Conservation (phyloP, 2,329 filamentous ascomycete genomes). For the Septoria petroselini region DNA sequence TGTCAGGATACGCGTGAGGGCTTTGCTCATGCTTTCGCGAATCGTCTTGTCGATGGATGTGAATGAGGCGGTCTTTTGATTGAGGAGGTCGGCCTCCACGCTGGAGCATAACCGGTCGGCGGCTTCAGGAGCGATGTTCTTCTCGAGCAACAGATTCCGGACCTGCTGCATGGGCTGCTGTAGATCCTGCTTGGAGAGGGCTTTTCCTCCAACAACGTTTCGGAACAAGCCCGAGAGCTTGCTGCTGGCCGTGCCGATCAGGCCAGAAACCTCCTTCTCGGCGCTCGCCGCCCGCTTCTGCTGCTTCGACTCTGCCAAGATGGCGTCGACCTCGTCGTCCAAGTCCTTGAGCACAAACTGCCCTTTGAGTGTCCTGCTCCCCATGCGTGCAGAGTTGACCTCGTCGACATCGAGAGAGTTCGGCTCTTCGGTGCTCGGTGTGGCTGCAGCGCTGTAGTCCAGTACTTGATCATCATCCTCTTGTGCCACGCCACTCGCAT, state of each 20-base stretch:
- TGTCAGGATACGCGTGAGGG: slow-evolving; percentile 90
- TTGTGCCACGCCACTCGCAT: slow-evolving; percentile 80
- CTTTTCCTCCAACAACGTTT: slow-evolving; percentile 93
- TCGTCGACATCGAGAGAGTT: slow-evolving; percentile 60
- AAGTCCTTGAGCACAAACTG: slow-evolving; percentile 93
- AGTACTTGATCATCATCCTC: slow-evolving; percentile 73
- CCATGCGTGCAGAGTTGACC: slow-evolving; percentile 78
- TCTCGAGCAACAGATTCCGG: slow-evolving; percentile 90
- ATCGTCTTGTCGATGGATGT: slow-evolving; percentile 76
- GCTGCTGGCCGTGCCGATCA: slow-evolving; percentile 76
- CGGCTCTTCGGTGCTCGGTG: slow-evolving; percentile 51
- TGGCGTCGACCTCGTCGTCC: slow-evolving; percentile 87
- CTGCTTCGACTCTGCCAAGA: slow-evolving; percentile 75
- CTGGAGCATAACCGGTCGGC: slow-evolving; percentile 86
- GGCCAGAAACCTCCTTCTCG: slow-evolving; percentile 59
- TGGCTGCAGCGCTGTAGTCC: slow-evolving; percentile 76
- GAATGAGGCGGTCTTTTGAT: slow-evolving; percentile 87
- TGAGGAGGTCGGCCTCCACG: slow-evolving; percentile 83
- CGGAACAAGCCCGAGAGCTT: slow-evolving; percentile 86
- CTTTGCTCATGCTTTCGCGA: slow-evolving; percentile 82
- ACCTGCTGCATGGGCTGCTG: slow-evolving; percentile 92
- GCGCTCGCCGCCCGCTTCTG: slow-evolving; percentile 49
- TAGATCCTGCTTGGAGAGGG: slow-evolving; percentile 80
- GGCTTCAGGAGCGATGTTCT: slow-evolving; percentile 94
- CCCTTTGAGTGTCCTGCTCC: slow-evolving; percentile 77